Base-by-base conservation (phyloP, 768 basidiomycete genomes). In the Mycena rosella region DNA sequence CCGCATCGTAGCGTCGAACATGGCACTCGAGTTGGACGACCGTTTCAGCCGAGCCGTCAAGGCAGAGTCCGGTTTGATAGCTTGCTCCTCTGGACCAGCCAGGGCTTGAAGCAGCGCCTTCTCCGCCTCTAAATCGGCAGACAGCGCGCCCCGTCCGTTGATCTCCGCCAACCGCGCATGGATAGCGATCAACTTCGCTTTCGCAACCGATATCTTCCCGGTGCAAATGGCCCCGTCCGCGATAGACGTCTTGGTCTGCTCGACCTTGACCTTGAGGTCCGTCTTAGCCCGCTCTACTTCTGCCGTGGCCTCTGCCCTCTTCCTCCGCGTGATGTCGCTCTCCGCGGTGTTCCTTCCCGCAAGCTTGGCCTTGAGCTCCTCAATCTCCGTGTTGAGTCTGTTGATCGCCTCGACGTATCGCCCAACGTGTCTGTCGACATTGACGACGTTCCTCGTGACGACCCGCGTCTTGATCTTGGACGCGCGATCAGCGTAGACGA, bases 401-500 rank as follows among this genome's bases (percentile, higher is more conserved):
- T 95, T 93, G 74, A 99, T 98, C 58, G 95, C 95, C 78, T 95
- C 94, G 51, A 98, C 94, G 74, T 98, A 99, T 79, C 92, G 94
- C 38, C 94, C 95, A 68, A 98, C 96, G 75, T 98, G 95, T 18
- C 96, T 88, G 74, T 97, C 92, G 69, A 98, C 95, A 70, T 96
- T 96, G 74, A 97, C 91, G 32, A 97, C 92, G 76, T 99, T 99
- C 49, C 95, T 88, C 1, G 96, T 96, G 66, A 98, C 91, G 60
- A 98, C 96, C 78, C 95, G 97, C 20, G 97, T 99, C 84, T 96
- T 96, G 81, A 99, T 98, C 83, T 96, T 95, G 65, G 98, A 98
- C 29, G 98, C 97, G 51, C 96, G 92, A 74, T 99, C 96, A 26
- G 98, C 98, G 78, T 99, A 99, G 67, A 98, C 84, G 53, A 99